phyloP scores from a whole-genome alignment of 345 rosid genomes.

The Gossypium sturtianum region DNA sequence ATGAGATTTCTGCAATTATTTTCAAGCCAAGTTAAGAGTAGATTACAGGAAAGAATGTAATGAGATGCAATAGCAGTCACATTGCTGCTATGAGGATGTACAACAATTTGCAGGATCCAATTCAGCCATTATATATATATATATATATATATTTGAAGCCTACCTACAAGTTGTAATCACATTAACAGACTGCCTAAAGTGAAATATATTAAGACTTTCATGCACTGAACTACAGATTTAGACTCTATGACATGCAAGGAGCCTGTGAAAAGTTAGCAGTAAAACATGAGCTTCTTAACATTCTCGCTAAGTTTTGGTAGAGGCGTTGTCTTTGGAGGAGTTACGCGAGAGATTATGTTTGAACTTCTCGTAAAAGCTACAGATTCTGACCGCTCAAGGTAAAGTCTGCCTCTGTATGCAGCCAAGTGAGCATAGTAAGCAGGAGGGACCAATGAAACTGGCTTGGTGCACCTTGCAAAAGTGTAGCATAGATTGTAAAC shows the following conservation, averaged over 20 bases:
- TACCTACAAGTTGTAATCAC: not conserved
- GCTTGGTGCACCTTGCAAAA: constrained; percentile 88
- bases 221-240: not conserved
- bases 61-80: not conserved
- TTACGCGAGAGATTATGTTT: constrained; percentile 50
- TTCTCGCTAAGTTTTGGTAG: constrained; percentile 79
- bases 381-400: constrained; percentile 70
- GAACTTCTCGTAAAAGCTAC: constrained; percentile 28
- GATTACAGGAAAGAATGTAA: not conserved
- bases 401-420: constrained; percentile 88
- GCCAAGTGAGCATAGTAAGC: constrained; percentile 94
- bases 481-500: constrained; percentile 85
- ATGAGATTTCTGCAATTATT: not conserved
- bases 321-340: constrained; percentile 77
- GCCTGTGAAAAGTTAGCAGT: constrained; percentile 44
- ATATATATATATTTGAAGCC: not conserved
- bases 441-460: constrained; percentile 90
- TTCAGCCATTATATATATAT: not conserved
- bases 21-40: not conserved
- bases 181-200: not conserved
- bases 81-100: not conserved
- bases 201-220: not conserved
- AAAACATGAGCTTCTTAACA: constrained; percentile 87
- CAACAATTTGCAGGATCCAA: constrained; percentile 1
- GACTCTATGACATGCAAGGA: not conserved